These are phyloP conservation scores for Podila clonocystis DNA, from an alignment of 192 early-diverging fungal species.

Conservation along the genomic window DNA sequence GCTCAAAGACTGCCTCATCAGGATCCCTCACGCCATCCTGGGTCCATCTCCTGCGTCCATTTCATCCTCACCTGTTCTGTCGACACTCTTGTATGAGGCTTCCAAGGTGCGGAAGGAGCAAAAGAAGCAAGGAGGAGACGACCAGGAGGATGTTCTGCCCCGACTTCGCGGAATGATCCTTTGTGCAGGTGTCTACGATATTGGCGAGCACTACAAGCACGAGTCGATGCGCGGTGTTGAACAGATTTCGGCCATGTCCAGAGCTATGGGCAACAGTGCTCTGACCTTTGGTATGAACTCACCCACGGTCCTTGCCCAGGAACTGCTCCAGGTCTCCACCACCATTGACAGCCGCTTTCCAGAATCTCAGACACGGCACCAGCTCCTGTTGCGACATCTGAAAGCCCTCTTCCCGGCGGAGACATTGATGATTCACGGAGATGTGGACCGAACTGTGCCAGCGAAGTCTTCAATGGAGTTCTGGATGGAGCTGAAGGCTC, in stretches of 20 bases:
- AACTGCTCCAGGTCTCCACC: neutral
- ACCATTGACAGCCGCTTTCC: neutral
- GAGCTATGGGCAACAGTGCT: constrained; percentile 55
- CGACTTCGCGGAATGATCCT: constrained; percentile 23
- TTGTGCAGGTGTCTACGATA: constrained; percentile 59
- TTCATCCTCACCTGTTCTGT: constrained; percentile 6
- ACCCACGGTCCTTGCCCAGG: constrained; percentile 14
- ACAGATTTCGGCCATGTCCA: constrained; percentile 60
- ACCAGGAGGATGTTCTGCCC: neutral
- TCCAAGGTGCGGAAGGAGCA: neutral
- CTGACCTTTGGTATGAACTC: constrained; percentile 17
- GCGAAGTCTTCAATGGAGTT: constrained; percentile 16
- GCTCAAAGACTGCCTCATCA: constrained; percentile 27
- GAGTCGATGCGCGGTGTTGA: constrained; percentile 61
- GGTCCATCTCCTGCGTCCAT: neutral
- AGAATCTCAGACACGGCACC: constrained; percentile 7
- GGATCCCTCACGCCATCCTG: too few species aligned
- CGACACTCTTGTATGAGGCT: neutral
- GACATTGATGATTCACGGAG: constrained; percentile 42
- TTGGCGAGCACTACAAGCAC: constrained; percentile 51
- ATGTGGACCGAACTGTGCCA: constrained; percentile 29
- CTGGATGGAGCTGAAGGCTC: constrained; percentile 6
- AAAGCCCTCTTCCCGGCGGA: constrained; percentile 21
- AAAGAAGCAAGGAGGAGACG: neutral
- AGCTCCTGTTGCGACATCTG: constrained; percentile 3